Base-by-base conservation (phyloP, 1,284 basidiomycete species). In the Apiotrichum laibachii region DNA sequence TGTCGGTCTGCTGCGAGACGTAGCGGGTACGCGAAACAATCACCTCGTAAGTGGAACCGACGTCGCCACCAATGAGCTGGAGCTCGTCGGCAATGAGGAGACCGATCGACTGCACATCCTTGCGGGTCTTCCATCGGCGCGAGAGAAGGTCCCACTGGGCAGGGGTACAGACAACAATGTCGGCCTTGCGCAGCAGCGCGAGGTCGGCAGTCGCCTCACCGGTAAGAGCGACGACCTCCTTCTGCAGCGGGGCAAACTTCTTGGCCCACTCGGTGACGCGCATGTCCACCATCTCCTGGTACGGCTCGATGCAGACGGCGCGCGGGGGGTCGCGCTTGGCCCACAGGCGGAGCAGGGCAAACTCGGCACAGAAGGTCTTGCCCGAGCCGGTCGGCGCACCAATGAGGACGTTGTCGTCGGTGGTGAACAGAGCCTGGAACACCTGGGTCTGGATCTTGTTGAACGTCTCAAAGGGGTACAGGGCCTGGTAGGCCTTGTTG, bases 381-480 rank as follows among this genome's bases (percentile, higher is more conserved):
- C 96, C 95, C 59, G 90, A 92, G 12, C 96, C 95, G 0, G 93
- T 93, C 0, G 96, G 95, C 0, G 94, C 95, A 26, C 93, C 94
- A 58, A 99, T 87, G 72, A 99, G 92, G 44, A 95, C 88, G 69
- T 93, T 96, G 72, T 98, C 94, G 73, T 98, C 93, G 0, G 92
- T 89, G 0, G 91, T 94, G 77, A 95, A 99, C 0, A 99, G 81
- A 0, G 94, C 92, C 68, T 98, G 95, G 87, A 98, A 99, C 40
- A 96, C 92, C 79, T 99, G 96, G 0, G 93, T 99, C 76, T 99
- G 96, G 66, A 98, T 96, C 80, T 97, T 98, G 85, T 99, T 99
- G 83, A 98, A 97, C 0, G 84, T 85, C 61, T 86, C 81, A 64
- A 95, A 88, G 0, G 86, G 84, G 77, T 96, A 99, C 46, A 97